phyloP scores from a whole-genome alignment of 2,329 filamentous ascomycete genomes.

The Exophiala phaeomuriformis region DNA sequence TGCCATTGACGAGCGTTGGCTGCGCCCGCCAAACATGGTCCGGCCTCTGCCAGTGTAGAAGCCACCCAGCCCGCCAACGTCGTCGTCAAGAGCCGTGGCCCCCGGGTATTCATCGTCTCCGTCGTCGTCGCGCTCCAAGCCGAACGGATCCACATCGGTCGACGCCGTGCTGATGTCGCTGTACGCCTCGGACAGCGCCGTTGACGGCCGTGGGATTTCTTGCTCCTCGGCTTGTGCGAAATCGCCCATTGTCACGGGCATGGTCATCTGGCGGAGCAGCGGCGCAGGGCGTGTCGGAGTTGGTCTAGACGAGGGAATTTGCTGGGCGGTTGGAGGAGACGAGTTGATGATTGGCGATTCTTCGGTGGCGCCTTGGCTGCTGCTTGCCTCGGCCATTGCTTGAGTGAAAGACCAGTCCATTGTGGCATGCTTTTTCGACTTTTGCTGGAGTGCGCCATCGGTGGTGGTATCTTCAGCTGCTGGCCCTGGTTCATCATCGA shows the following conservation, averaged over 20 bases:
- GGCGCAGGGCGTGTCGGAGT: slow-evolving; percentile 22
- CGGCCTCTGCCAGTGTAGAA: slow-evolving; percentile 23
- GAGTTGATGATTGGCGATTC: slow-evolving; percentile 6
- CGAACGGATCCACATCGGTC: slow-evolving; percentile 26
- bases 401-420: slow-evolving; percentile 39
- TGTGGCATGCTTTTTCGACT: slow-evolving; percentile 28
- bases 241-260: slow-evolving; percentile 25
- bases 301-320: slow-evolving; percentile 5
- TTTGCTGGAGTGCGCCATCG: slow-evolving; percentile 9
- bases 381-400: slow-evolving; percentile 35
- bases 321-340: slow-evolving; percentile 13
- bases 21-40: slow-evolving; percentile 17
- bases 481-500: slow-evolving; percentile 1
- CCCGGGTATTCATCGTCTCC: slow-evolving; percentile 9
- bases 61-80: slow-evolving; percentile 2
- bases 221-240: slow-evolving; percentile 19
- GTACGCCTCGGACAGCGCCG: slow-evolving; percentile 25
- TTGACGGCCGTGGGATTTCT: slow-evolving; percentile 22
- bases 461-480: neutral
- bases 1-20: slow-evolving; percentile 4
- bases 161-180: slow-evolving; percentile 22
- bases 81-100: slow-evolving; percentile 19
- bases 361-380: neutral
- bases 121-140: slow-evolving; percentile 23
- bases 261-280: slow-evolving; percentile 24